Conservation (phyloP, 2,329 filamentous ascomycete species). For the Septoria petroselini region DNA sequence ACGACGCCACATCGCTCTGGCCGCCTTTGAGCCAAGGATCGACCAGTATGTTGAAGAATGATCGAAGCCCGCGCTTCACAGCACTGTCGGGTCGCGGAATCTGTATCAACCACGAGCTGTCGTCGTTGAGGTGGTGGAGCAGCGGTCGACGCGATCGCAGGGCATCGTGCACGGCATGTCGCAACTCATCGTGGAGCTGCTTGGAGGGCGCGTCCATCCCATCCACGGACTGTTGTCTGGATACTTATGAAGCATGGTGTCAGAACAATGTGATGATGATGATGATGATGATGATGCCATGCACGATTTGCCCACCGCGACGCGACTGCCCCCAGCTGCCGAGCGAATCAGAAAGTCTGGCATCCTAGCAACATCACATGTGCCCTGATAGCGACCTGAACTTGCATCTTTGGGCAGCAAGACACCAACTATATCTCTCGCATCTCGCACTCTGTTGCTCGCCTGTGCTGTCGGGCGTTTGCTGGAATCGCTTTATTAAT, state of each 20-base stretch:
- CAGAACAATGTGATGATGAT: no score
- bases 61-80: conserved; percentile 44
- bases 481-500: no score
- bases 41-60: conserved; percentile 62
- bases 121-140: conserved; percentile 64
- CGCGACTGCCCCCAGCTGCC: not conserved
- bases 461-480: not conserved
- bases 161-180: conserved; percentile 40
- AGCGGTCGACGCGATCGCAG: conserved; percentile 50
- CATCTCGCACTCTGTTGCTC: not conserved
- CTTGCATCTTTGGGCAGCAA: not conserved
- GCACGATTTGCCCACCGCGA: conserved; percentile 1
- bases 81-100: conserved; percentile 54
- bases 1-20: conserved; percentile 61
- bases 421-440: not conserved
- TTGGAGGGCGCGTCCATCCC: conserved; percentile 32
- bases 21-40: conserved; percentile 64
- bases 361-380: not conserved
- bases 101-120: conserved; percentile 66
- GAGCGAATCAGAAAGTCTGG: no score
- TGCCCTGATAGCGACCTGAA: not conserved
- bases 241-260: conserved; percentile 16
- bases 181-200: conserved; percentile 47
- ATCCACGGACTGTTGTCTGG: no score
- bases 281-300: not conserved